These are phyloP conservation scores for Amphichorda felina DNA, from an alignment of 2,329 filamentous ascomycete genomes.

Conservation along the genomic window DNA sequence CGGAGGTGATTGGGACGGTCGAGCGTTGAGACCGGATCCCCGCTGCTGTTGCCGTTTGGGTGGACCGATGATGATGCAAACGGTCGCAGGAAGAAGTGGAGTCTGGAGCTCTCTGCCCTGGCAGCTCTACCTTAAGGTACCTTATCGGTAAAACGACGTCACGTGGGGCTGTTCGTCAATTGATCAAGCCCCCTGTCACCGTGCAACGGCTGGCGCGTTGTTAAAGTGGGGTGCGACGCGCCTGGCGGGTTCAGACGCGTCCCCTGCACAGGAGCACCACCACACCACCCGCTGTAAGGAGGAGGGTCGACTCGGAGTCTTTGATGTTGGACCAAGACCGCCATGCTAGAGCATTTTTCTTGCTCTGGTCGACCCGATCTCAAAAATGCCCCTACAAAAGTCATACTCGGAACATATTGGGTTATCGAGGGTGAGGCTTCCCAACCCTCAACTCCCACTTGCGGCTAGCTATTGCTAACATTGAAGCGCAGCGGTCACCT, in stretches of 20 bases:
- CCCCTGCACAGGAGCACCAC: no score
- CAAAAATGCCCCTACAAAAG: constrained; percentile 23
- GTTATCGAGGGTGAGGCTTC: constrained; percentile 16
- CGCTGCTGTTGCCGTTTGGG: no score
- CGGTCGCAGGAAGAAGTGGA: neutral
- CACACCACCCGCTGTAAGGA: no score
- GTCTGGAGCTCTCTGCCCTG: neutral
- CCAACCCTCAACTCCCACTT: neutral
- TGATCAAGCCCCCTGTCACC: neutral
- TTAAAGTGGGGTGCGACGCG: neutral
- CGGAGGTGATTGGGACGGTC: no score
- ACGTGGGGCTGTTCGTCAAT: neutral
- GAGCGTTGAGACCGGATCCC: no score
- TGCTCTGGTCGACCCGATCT: neutral
- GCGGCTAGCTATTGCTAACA: constrained; percentile 2
- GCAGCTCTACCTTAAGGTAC: no score
- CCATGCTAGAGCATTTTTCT: no score
- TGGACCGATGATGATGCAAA: neutral
- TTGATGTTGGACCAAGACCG: no score
- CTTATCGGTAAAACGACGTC: neutral
- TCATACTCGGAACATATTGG: constrained; percentile 25
- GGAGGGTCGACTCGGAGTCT: no score
- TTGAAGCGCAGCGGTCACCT: constrained; percentile 26
- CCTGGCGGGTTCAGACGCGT: neutral
- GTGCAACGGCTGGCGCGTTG: neutral